Evolutionary conservation across 176 grass and related monocot genomes (phyloP).

Genomic region (Carex littledalei): DNA sequence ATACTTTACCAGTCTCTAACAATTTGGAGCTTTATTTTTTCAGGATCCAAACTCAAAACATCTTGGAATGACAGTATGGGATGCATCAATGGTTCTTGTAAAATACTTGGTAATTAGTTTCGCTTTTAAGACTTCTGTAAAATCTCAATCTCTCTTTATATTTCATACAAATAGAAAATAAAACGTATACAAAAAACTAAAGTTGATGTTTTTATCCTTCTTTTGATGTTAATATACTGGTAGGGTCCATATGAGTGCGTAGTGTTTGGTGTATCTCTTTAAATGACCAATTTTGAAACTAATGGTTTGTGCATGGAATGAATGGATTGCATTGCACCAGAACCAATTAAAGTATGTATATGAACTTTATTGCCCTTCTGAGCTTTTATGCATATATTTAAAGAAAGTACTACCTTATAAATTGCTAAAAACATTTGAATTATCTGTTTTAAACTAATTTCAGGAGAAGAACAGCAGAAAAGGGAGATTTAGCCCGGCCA

Average conservation of each 20-base stretch:
- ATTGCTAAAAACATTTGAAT: background rate
- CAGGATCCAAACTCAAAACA: conserved; percentile 97
- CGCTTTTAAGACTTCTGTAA: background rate
- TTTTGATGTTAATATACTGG: background rate
- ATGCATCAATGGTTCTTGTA: conserved; percentile 91
- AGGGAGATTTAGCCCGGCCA: conserved; percentile 75
- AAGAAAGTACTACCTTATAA: background rate
- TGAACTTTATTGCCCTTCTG: background rate
- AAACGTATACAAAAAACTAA: background rate
- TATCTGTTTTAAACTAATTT: background rate
- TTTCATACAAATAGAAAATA: background rate
- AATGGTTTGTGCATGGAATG: background rate
- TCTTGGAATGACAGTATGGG: conserved; percentile 91
- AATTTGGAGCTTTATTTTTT: background rate
- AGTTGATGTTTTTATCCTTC: background rate
- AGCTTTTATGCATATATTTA: background rate
- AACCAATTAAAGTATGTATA: background rate
- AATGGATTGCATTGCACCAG: background rate
- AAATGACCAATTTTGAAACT: background rate
- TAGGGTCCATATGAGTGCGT: background rate
- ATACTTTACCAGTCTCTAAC: background rate
- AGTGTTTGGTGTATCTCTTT: background rate
- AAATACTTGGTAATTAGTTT: conserved; percentile 75
- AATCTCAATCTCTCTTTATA: background rate
- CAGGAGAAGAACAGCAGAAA: conserved; percentile 96